These are phyloP conservation scores for Tolypocladium capitatum DNA, from an alignment of 2,329 filamentous ascomycete species.

Conservation along the genomic window DNA sequence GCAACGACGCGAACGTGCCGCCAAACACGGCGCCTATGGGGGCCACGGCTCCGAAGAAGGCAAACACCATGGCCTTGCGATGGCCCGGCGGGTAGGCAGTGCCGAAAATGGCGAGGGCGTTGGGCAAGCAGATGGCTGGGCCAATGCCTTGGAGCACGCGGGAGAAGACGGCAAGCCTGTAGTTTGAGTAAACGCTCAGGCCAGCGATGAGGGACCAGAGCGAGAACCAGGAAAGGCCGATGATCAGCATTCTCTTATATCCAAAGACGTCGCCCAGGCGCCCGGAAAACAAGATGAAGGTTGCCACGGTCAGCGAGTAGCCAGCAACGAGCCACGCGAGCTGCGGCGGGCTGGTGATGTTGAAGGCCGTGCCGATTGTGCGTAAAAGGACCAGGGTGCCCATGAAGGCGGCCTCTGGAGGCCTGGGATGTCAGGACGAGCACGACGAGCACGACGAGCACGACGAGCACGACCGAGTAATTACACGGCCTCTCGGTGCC, in stretches of 20 bases:
- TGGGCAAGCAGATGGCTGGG: conserved; percentile 49
- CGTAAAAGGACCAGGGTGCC: conserved; percentile 30
- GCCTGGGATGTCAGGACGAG: neutral
- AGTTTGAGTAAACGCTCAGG: conserved; percentile 22
- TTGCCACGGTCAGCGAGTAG: conserved; percentile 41
- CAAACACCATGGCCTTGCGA: conserved; percentile 48
- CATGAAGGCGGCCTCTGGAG: conserved; percentile 19
- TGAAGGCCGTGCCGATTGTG: conserved; percentile 34
- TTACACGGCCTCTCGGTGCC: too few relatives aligned
- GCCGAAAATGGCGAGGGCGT: conserved; percentile 49
- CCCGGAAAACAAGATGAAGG: conserved; percentile 44
- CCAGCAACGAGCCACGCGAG: conserved; percentile 44
- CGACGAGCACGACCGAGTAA: neutral
- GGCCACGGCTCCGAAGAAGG: conserved; percentile 31
- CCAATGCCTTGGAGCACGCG: conserved; percentile 47
- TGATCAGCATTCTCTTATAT: conserved; percentile 39
- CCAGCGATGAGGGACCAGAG: conserved; percentile 38
- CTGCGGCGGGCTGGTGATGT: conserved; percentile 25
- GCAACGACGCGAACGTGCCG: conserved; percentile 24
- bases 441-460: neutral
- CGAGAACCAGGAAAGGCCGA: conserved; percentile 41
- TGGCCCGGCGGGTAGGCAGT: conserved; percentile 40
- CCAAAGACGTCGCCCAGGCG: conserved; percentile 45
- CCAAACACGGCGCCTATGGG: conserved; percentile 32
- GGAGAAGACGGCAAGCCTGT: conserved; percentile 34